Conservation (phyloP, 352 stramenopile species). For the Phytopythium chamaehyphon region DNA sequence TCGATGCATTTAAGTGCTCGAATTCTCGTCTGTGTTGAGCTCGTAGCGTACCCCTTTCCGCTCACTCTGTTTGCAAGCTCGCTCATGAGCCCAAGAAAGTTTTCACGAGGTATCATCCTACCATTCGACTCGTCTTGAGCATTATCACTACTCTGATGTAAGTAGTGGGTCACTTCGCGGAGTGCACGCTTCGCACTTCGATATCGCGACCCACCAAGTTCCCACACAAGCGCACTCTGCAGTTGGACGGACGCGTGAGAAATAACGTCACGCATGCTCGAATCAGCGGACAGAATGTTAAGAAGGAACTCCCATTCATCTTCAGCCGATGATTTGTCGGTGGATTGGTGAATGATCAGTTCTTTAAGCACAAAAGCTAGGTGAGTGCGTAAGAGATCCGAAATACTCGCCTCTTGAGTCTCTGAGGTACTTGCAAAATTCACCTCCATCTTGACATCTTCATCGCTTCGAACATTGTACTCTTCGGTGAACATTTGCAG, state of each 20-base stretch:
- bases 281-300: constrained; percentile 58
- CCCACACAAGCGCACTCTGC: constrained; percentile 61
- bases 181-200: constrained; percentile 54
- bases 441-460: constrained; percentile 18
- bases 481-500: constrained; percentile 34
- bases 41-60: constrained; percentile 25
- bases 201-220: constrained; percentile 50
- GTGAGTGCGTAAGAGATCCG: constrained; percentile 37
- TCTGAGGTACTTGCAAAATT: constrained; percentile 12
- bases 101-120: constrained; percentile 62
- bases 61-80: constrained; percentile 65
- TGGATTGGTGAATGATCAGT: constrained; percentile 59
- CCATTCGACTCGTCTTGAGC: constrained; percentile 18
- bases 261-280: constrained; percentile 56
- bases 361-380: constrained; percentile 59
- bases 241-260: constrained; percentile 43
- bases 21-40: constrained; percentile 33
- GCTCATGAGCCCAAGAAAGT: constrained; percentile 83
- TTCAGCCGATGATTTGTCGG: constrained; percentile 43
- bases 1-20: constrained; percentile 74
- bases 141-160: constrained; percentile 28
- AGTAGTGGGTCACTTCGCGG: constrained; percentile 41
- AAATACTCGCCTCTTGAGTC: constrained; percentile 21
- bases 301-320: constrained; percentile 74
- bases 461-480: constrained; percentile 23